Base-by-base conservation (phyloP, 2,329 filamentous ascomycete genomes). In the Monosporascus ibericus region DNA sequence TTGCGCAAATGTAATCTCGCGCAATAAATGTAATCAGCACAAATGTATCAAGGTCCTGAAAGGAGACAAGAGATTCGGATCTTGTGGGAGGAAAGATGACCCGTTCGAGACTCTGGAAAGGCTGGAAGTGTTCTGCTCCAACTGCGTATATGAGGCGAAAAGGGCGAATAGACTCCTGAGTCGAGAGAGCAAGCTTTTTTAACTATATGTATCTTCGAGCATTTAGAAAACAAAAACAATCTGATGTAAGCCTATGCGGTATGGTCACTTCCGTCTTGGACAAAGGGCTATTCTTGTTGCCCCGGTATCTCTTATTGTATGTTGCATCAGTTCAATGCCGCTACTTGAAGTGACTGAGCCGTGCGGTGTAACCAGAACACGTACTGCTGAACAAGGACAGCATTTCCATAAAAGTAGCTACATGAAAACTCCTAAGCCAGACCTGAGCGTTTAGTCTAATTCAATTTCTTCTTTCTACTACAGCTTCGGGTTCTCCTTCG, bases 401-500 rank as follows among this genome's bases (percentile, higher is more conserved):
- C 11, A 34, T 34, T 34, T 34, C 38, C 38, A 20, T 18, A 40
- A 18, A 2, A 40, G 38, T 6, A 3, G 18, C 17, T 8, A 11
- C 18, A 40, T 40, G 17, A 20, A 20, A 40, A 20, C 38, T 3
- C 38, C 6, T 40, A 18, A 6, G 30, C 5, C 30, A 11, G 5
- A 34, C 30, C 14, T 5, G 30, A 34, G 5, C 30, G 30, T 34
- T 9, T 42, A 20, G 18, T 24, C 2, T 20, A 18, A 42, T 42
- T 6, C 22, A 18, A 9, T 42, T 14, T 14, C 8, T 24, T 18
- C 18, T 14, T n/a, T 27, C 30, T 34, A 14, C 42, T 55, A 69
- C 50, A 72, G 52, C 57, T 71, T 74, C 18, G 72, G 56, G 52
- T 61, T 63, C 24, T 60, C 65, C 55, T 64, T 68, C 5, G 60